These are phyloP conservation scores for Lunularia cruciata DNA, from an alignment of 225 moss, liverwort and hornwort species.

Conservation along the genomic window DNA sequence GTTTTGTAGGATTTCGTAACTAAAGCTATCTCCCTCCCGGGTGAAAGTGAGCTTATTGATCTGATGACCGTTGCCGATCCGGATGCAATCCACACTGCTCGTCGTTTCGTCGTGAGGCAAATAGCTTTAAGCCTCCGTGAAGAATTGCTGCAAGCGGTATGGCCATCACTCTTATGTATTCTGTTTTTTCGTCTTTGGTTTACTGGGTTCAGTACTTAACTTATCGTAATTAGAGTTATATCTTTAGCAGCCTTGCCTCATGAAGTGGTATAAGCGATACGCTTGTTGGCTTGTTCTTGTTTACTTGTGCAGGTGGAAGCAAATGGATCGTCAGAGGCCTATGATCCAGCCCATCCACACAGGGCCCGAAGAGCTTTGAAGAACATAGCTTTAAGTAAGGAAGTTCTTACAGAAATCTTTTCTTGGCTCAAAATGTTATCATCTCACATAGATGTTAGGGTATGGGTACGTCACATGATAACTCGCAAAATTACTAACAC, in stretches of 20 bases:
- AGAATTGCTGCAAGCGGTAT: slow-evolving; percentile 61
- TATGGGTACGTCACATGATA: neutral
- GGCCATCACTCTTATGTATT: too few species aligned
- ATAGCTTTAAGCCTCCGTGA: slow-evolving; percentile 61
- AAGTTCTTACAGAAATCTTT: neutral
- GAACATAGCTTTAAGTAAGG: slow-evolving; percentile 63
- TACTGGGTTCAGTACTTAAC: too few species aligned
- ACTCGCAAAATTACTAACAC: neutral
- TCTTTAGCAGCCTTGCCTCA: too few species aligned
- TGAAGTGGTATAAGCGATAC: too few species aligned
- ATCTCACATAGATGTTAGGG: neutral
- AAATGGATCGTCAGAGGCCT: slow-evolving; percentile 65
- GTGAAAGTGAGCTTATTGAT: slow-evolving; percentile 93
- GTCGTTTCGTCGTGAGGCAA: slow-evolving; percentile 62
- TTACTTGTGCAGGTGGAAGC: slow-evolving; percentile 51
- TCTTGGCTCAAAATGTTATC: too few species aligned
- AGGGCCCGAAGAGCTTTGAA: slow-evolving; percentile 77
- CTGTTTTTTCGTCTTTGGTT: neutral
- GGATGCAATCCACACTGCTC: slow-evolving; percentile 87
- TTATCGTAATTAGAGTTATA: too few species aligned
- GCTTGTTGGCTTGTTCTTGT: too few species aligned
- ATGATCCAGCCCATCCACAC: slow-evolving; percentile 70
- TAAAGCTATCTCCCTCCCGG: slow-evolving; percentile 78
- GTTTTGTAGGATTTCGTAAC: slow-evolving; percentile 69
- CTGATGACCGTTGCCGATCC: slow-evolving; percentile 87